Conservation (phyloP, 2,329 filamentous ascomycete species). For the Epichloe typhina region DNA sequence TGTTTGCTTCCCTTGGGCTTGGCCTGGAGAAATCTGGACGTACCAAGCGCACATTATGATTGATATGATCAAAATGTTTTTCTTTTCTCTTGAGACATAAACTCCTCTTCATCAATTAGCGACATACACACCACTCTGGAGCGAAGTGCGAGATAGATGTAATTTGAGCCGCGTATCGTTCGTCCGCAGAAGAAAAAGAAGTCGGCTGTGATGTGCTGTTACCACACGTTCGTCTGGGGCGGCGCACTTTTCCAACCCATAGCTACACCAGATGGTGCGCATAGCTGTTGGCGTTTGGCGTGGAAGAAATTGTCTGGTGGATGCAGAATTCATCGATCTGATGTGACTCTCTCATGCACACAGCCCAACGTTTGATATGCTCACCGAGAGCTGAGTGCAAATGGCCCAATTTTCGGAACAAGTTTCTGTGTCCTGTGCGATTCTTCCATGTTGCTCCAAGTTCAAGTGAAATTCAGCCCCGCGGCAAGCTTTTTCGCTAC, state of each 20-base stretch:
- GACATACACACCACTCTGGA: slow-evolving; percentile 1
- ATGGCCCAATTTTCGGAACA: not conserved
- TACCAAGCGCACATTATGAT: not conserved
- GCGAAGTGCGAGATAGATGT: not conserved
- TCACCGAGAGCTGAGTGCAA: too few relatives aligned
- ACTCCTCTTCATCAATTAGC: slow-evolving; percentile 3
- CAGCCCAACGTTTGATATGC: too few relatives aligned
- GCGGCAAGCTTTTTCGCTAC: slow-evolving; percentile 55
- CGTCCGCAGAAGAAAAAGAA: not conserved
- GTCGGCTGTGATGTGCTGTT: not conserved
- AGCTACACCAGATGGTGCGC: too few relatives aligned
- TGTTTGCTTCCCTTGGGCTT: not conserved
- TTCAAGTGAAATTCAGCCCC: slow-evolving; percentile 6
- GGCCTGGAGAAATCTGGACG: not conserved
- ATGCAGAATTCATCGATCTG: too few relatives aligned
- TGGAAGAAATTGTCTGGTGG: too few relatives aligned
- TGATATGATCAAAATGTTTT: not conserved
- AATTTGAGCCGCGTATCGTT: not conserved
- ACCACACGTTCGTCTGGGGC: not conserved
- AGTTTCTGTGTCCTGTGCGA: not conserved
- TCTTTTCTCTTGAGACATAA: not conserved
- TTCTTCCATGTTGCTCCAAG: too few relatives aligned
- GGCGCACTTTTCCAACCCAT: too few relatives aligned
- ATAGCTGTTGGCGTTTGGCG: too few relatives aligned
- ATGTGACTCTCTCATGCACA: too few relatives aligned